These are phyloP conservation scores for Cenchrus americanus DNA, from an alignment of 176 grass and related monocot species.

Conservation along the genomic window DNA sequence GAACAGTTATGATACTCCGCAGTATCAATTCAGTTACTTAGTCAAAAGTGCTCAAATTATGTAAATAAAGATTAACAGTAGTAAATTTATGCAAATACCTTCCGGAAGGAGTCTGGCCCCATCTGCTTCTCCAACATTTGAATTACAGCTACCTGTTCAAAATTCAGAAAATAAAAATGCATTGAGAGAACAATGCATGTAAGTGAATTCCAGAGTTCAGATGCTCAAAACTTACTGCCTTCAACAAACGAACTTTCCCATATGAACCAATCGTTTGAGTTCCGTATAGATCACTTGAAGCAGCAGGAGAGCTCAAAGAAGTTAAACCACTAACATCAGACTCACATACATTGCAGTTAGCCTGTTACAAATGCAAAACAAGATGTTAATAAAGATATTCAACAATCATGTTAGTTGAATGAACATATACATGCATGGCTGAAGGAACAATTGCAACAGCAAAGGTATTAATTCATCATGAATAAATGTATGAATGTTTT, in stretches of 20 bases:
- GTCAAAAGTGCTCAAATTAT: constrained; percentile 31
- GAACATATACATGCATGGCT: background rate
- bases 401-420: constrained; percentile 5
- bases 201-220: constrained; percentile 17
- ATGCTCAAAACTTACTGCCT: constrained; percentile 76
- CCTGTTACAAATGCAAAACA: constrained; percentile 51
- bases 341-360: constrained; percentile 86
- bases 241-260: constrained; percentile 91
- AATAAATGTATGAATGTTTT: background rate
- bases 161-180: constrained; percentile 17
- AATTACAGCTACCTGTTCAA: constrained; percentile 82
- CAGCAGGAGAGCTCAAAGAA: constrained; percentile 80
- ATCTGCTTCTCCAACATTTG: constrained; percentile 99
- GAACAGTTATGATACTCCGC: background rate
- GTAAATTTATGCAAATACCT: constrained; percentile 55
- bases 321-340: constrained; percentile 82
- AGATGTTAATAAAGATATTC: constrained; percentile 15
- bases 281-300: constrained; percentile 90
- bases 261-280: constrained; percentile 93
- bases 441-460: background rate
- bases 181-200: constrained; percentile 35
- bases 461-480: constrained; percentile 9
- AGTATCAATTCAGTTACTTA: background rate
- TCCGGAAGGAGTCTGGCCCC: constrained; percentile 89
- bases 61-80: constrained; percentile 27